phyloP scores from a whole-genome alignment of 345 rosid species.

The Rhodamnia rubescens region DNA sequence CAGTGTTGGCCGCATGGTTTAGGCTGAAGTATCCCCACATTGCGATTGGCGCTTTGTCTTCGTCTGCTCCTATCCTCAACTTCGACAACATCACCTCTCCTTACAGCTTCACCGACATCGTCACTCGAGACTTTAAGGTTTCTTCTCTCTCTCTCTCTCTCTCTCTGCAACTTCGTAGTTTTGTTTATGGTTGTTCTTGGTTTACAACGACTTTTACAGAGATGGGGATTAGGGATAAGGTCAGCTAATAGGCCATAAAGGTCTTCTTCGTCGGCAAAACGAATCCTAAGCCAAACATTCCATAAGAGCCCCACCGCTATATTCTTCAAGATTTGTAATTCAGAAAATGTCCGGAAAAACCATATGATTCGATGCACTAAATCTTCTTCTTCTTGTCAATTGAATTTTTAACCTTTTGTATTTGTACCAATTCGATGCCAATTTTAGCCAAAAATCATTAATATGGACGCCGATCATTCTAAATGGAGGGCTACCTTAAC shows the following conservation, averaged over 20 bases:
- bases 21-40: slow-evolving; percentile 77
- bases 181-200: neutral
- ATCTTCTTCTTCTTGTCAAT: too few species aligned
- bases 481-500: too few species aligned
- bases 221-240: neutral
- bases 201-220: neutral
- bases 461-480: too few species aligned
- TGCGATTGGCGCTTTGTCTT: slow-evolving; percentile 67
- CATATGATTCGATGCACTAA: too few species aligned
- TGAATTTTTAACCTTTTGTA: too few species aligned
- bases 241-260: neutral
- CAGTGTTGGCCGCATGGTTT: slow-evolving; percentile 92
- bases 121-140: slow-evolving; percentile 66
- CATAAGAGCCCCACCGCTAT: neutral
- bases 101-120: slow-evolving; percentile 64
- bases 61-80: slow-evolving; percentile 68
- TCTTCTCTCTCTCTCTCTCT: neutral
- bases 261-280: neutral
- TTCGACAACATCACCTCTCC: slow-evolving; percentile 58
- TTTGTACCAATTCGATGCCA: too few species aligned
- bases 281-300: neutral
- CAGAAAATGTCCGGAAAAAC: too few species aligned
- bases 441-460: too few species aligned
- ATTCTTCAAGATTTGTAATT: neutral
- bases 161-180: neutral